A percentile compares a stretch with the other conserved stretches of the same genome.
Conservation (phyloP, 768 basidiomycete species). For the Hortiboletus campestris region DNA sequence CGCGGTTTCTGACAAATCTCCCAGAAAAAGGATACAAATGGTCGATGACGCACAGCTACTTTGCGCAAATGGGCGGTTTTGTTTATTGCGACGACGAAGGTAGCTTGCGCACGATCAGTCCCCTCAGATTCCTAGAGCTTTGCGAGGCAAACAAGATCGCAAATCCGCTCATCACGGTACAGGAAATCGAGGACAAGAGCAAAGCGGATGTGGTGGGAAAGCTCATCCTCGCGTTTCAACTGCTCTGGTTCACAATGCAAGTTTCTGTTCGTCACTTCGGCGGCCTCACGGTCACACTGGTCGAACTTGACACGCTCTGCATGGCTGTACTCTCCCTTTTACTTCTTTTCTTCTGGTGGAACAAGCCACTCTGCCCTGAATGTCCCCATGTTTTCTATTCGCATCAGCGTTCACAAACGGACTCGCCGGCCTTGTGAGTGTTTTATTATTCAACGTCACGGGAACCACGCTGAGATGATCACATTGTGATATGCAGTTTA, state of each 20-base stretch:
- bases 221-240: neutral
- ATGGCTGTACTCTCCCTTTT: neutral
- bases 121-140: neutral
- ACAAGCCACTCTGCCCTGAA: neutral
- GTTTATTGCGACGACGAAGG: neutral
- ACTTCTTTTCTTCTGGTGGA: neutral
- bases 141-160: neutral
- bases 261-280: neutral
- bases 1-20: neutral
- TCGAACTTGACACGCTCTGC: neutral
- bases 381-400: neutral
- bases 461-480: neutral
- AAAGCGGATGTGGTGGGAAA: neutral
- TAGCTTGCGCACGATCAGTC: neutral
- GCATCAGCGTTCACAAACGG: neutral
- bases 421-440: neutral
- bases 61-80: constrained; percentile 1
- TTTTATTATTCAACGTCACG: neutral
- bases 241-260: neutral
- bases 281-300: neutral
- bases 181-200: neutral
- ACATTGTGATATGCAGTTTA: neutral
- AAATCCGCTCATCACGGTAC: neutral
- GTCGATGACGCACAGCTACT: constrained; percentile 1
- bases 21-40: neutral